These are phyloP conservation scores for Pseudotsuga menziesii DNA, from an alignment of 75 land plant genomes.

Conservation along the genomic window DNA sequence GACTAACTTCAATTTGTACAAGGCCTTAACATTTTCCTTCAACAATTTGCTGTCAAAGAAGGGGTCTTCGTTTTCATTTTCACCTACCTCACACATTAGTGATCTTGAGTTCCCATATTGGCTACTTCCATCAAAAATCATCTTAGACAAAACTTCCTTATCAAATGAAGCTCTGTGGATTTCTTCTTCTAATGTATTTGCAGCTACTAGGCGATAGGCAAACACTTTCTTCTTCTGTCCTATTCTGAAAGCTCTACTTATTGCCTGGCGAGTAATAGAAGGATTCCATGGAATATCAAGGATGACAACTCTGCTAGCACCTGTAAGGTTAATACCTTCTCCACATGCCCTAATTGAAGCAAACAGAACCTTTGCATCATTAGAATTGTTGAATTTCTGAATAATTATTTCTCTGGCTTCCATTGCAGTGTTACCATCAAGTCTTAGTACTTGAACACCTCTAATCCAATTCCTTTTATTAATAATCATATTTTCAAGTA, in stretches of 20 bases:
- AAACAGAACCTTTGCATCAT: constrained; percentile 48
- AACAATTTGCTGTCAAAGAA: constrained; percentile 17
- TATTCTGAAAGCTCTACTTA: constrained; percentile 91
- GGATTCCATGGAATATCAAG: constrained; percentile 85
- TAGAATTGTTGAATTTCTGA: neutral
- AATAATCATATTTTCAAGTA: constrained; percentile 44
- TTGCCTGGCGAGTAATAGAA: constrained; percentile 76
- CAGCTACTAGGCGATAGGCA: constrained; percentile 68
- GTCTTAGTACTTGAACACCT: constrained; percentile 53
- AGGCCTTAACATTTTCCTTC: no score
- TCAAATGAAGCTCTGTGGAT: constrained; percentile 54
- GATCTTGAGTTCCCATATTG: constrained; percentile 19
- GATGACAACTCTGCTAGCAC: constrained; percentile 75
- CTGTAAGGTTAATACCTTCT: constrained; percentile 85
- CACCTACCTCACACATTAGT: constrained; percentile 30
- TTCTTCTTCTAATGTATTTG: constrained; percentile 70
- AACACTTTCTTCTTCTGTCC: constrained; percentile 80
- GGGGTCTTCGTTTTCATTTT: constrained; percentile 28
- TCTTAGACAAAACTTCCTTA: constrained; percentile 71
- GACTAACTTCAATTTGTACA: no score
- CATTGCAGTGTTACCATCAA: constrained; percentile 53
- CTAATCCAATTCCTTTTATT: constrained; percentile 49
- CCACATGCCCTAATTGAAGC: constrained; percentile 97
- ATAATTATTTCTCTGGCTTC: constrained; percentile 14
- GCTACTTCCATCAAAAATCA: constrained; percentile 68